These are phyloP conservation scores for Dictyostelium firmibasis DNA, from an alignment of 78 protist genomes.

Conservation along the genomic window DNA sequence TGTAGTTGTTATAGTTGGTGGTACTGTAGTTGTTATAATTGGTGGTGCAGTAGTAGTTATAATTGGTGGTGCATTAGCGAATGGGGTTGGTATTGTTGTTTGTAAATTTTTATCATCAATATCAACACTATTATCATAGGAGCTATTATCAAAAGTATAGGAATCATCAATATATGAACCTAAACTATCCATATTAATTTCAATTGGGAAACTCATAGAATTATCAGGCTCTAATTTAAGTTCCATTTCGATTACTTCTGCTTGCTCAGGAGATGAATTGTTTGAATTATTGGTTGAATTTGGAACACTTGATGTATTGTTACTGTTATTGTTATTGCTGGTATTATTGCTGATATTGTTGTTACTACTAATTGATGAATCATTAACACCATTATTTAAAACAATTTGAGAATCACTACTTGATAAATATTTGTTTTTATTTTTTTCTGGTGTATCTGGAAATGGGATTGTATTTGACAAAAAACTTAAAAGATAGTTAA, in stretches of 20 bases:
- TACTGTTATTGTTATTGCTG: neutral
- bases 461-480: conserved; percentile 22
- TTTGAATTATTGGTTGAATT: neutral
- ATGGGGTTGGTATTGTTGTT: neutral
- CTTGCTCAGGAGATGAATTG: conserved; percentile 9
- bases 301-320: neutral
- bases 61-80: no score
- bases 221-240: neutral
- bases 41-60: neutral
- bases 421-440: neutral
- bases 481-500: conserved; percentile 18
- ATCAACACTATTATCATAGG: neutral
- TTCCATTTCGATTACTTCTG: neutral
- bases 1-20: neutral
- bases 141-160: neutral
- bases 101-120: neutral
- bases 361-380: neutral
- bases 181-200: conserved; percentile 27
- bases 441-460: conserved; percentile 27
- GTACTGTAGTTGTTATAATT: neutral
- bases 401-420: neutral
- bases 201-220: neutral
- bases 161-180: neutral
- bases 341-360: neutral
- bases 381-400: neutral